phyloP scores from a whole-genome alignment of 805 yeast species.

The Limtongia smithiae region DNA sequence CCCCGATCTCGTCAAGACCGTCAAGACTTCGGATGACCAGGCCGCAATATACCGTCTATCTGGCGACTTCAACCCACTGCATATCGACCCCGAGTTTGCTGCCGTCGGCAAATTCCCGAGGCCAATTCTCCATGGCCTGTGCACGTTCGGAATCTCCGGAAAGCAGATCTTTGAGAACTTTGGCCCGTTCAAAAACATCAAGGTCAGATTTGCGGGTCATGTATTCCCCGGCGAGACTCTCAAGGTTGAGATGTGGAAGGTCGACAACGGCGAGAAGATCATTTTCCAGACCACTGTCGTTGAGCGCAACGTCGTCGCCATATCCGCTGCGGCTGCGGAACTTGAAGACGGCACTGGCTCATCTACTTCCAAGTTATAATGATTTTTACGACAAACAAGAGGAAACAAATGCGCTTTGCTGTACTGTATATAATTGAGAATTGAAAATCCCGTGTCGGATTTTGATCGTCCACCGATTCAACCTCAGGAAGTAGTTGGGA shows the following conservation, averaged over 20 bases:
- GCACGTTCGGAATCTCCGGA: slow-evolving; percentile 77
- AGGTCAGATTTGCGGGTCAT: slow-evolving; percentile 84
- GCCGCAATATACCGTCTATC: slow-evolving; percentile 88
- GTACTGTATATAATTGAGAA: no score
- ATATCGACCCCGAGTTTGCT: slow-evolving; percentile 84
- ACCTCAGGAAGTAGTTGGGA: no score
- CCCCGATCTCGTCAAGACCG: slow-evolving; percentile 64
- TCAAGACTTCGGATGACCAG: slow-evolving; percentile 62
- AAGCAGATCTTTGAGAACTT: slow-evolving; percentile 73
- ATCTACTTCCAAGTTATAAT: slow-evolving; percentile 16
- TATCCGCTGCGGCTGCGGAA: slow-evolving; percentile 83
- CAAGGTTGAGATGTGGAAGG: slow-evolving; percentile 79
- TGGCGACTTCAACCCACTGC: slow-evolving; percentile 94
- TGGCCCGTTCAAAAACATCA: slow-evolving; percentile 79
- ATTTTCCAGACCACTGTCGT: slow-evolving; percentile 78
- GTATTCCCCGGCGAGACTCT: slow-evolving; percentile 94
- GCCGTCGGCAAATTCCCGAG: slow-evolving; percentile 75
- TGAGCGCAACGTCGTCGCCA: slow-evolving; percentile 71
- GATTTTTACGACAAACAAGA: neutral
- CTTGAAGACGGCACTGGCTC: slow-evolving; percentile 38
- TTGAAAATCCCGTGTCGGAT: no score
- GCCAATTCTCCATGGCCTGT: slow-evolving; percentile 92
- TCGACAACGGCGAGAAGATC: slow-evolving; percentile 51
- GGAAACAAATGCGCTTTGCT: no score
- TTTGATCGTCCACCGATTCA: no score